Evolutionary conservation across 345 rosid genomes (phyloP), one percentile per base, ranked within the genome.

Genomic region (Crucihimalaya himalaica): DNA sequence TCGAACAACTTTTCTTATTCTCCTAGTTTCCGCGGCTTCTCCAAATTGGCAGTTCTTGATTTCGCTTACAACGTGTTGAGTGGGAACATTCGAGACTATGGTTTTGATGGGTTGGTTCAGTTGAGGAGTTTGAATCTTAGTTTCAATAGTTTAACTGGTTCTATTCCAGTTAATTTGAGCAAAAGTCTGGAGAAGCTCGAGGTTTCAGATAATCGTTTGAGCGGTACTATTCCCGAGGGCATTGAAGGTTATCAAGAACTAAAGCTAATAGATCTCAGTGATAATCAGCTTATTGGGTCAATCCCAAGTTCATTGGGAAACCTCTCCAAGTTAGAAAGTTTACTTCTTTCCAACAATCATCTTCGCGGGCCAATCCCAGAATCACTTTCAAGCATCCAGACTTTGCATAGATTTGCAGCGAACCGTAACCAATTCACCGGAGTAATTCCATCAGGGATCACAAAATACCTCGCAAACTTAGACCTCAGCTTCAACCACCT

Each of bases 401-500:
- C 84, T 13, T 73, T 93, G 47, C 15, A 56, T 6, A 72, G 92
- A 20, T 93, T 93, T 73, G 84, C 92, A 16, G 89, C 96, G 0
- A 84, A 88, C 43, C 83, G 66, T 37, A 89, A 92, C 73, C 2
- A 1, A 10, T 84, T 90, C 66, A 16, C 0, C 3, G 89, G 88
- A 65, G 3, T n/a, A 15, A 81, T 93, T 68, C 91, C 93, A 9
- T 56, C 62, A 37, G 81, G 77, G 65, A 72, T 87, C 70, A 85
- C 90, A n/a, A 81, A 12, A 14, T n/a, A 31, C 76, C 78, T 93
- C 29, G 68, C 5, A 31, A 37, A 32, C 51, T 76, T 86, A 47
- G 95, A 88, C 72, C 87, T 92, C 46, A 87, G 96, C 81, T 87
- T 67, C 71, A 86, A 86, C 78, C n/a, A 15, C 0, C 57, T 89